Evolutionary conservation across 306 rosid species (phyloP), one percentile per base, ranked within the genome.

Genomic region (Trichosanthes truncata): DNA sequence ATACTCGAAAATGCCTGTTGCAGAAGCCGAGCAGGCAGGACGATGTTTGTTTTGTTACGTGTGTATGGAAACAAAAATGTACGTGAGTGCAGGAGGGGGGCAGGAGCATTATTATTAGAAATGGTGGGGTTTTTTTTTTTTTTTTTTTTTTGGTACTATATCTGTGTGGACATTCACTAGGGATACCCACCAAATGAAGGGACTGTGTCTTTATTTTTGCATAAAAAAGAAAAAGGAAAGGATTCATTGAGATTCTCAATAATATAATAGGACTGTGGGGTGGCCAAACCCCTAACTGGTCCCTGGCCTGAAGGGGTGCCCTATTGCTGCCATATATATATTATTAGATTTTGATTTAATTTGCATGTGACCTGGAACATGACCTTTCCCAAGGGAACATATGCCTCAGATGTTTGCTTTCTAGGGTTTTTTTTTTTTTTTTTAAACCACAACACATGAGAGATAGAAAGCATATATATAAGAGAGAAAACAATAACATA

Each of bases 331-430:
- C 72, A 59, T 60, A 29, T 29, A 61, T 36, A 67, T 41, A 41
- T 69, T 69, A 69, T 69, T 69, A 69, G n/a, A n/a, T 69, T 21
- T 69, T 69, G 76, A 57, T 57, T 36, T 29, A 29, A 57, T 66
- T 69, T 36, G 74, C 49, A 36, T 66, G 48, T 74, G 61, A 74
- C 53, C 26, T 45, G 18, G 26, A 74, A 29, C 15, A 29, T 49
- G 45, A 25, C 79, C 43, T 49, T 48, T 48, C 45, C 43, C 41
- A 48, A 26, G 79, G 79, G 80, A 80, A 78, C 63, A 33, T 74
- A 76, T 73, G 68, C 74, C 53, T 25, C 51, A 56, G 81, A 52
- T 66, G 45, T 71, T 46, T 79, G 46, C 38, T 52, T 77, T 26
- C 71, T 75, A 79, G 63, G 84, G 57, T 21, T 79, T 35, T 33